A percentile compares a stretch with the other conserved stretches of the same genome.
These are phyloP conservation scores for Fusarium continuum DNA, from an alignment of 2,329 filamentous ascomycete species.

Conservation along the genomic window DNA sequence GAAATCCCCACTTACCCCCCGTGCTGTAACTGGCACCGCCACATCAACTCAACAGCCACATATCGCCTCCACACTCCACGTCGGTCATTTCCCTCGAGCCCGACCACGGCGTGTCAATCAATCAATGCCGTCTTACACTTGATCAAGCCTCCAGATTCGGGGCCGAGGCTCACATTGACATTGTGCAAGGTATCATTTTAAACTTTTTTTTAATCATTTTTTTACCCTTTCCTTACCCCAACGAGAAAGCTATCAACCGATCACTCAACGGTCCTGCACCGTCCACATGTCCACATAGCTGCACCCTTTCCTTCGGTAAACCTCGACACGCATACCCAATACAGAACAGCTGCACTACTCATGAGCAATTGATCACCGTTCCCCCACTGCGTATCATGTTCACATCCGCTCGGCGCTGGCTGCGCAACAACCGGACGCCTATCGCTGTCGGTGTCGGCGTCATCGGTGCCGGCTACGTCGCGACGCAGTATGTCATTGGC, in stretches of 20 bases:
- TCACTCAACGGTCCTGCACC: conserved; percentile 9
- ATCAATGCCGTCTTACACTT: conserved; percentile 8
- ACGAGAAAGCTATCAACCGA: conserved; percentile 13
- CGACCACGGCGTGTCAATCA: conserved; percentile 19
- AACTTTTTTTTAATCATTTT: conserved; percentile 11
- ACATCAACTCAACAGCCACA: conserved; percentile 1
- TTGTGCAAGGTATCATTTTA: conserved; percentile 12
- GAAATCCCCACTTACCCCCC: conserved; percentile 19
- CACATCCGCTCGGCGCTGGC: conserved; percentile 84
- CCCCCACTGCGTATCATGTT: conserved; percentile 57
- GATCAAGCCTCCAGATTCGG: conserved; percentile 24
- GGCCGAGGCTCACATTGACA: conserved; percentile 25
- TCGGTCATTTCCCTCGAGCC: conserved; percentile 13
- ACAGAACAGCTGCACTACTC: conserved; percentile 8
- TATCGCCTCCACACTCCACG: background rate
- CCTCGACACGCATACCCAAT: conserved; percentile 7
- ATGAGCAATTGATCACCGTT: conserved; percentile 31
- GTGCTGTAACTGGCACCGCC: conserved; percentile 13
- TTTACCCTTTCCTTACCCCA: background rate
- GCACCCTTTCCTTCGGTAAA: background rate
- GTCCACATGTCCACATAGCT: conserved; percentile 16
- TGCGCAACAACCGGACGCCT: conserved; percentile 89
- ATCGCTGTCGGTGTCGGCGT: conserved; percentile 89
- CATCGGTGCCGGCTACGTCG: conserved; percentile 88
- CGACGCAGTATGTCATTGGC: conserved; percentile 88